Evolutionary conservation across 306 rosid species (phyloP).

Genomic region (Potentilla sterilis): DNA sequence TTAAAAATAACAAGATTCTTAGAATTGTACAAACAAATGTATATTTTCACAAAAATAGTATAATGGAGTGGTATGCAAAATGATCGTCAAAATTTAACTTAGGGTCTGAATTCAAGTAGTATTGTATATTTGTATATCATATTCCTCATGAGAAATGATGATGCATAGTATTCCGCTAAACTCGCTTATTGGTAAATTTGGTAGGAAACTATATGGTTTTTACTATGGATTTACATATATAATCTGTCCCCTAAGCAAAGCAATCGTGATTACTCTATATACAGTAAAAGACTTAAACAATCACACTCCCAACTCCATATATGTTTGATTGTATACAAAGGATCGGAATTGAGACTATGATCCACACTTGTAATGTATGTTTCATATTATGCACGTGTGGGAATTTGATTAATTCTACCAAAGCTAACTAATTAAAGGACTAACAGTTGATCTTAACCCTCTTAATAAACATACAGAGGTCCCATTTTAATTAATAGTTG

Average conservation of each 20-base stretch:
- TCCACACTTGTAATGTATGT: background rate
- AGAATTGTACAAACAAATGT: too few relatives aligned
- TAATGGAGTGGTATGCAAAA: too few relatives aligned
- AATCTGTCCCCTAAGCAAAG: conserved; percentile 48
- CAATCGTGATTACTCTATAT: conserved; percentile 32
- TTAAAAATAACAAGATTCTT: too few relatives aligned
- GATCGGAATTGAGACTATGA: background rate
- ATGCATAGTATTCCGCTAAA: too few relatives aligned
- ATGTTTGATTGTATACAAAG: conserved; percentile 17
- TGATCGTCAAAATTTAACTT: too few relatives aligned
- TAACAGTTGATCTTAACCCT: background rate
- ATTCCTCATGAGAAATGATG: too few relatives aligned
- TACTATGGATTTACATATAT: conserved; percentile 13
- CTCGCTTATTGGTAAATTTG: background rate
- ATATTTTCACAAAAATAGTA: too few relatives aligned
- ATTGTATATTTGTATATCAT: too few relatives aligned
- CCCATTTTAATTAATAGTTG: background rate
- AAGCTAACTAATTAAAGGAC: background rate
- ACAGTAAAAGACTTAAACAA: background rate
- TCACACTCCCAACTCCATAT: background rate
- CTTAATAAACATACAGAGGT: background rate
- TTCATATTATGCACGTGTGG: background rate
- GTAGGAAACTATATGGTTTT: background rate
- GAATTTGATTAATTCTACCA: background rate
- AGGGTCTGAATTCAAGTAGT: too few relatives aligned